Percentiles rank a stretch among this genome's conserved stretches.
Conservation (phyloP, 768 basidiomycete species). For the Agaricus subrufescens region DNA sequence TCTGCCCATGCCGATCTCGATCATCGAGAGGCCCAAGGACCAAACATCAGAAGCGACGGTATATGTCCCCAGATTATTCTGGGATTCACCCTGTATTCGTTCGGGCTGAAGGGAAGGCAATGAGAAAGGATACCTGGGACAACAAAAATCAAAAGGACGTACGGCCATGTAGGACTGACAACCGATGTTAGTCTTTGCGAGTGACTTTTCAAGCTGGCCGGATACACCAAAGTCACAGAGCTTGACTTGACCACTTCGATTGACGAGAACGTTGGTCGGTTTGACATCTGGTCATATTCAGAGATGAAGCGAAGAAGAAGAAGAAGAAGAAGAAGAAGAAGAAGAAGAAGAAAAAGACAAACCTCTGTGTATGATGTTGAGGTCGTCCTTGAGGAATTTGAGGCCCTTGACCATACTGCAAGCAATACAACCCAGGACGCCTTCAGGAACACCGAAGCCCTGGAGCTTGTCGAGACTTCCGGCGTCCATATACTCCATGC, state of each 20-base stretch:
- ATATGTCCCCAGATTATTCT: conserved; percentile 82
- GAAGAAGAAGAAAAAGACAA: conserved; percentile 2
- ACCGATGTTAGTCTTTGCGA: conserved; percentile 98
- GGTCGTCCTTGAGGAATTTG: conserved; percentile 90
- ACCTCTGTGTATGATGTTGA: conserved; percentile 73
- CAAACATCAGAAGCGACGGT: conserved; percentile 97
- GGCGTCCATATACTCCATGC: conserved; percentile 99
- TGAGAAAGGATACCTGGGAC: neutral
- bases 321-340: neutral
- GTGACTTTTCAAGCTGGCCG: conserved; percentile 91
- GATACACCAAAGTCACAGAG: conserved; percentile 99
- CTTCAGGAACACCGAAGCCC: conserved; percentile 62
- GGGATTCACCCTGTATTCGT: conserved; percentile 92
- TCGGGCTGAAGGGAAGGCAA: conserved; percentile 60
- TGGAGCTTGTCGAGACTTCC: conserved; percentile 88
- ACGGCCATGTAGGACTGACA: conserved; percentile 99
- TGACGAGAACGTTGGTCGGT: conserved; percentile 91
- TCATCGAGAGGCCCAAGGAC: conserved; percentile 92
- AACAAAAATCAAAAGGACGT: conserved; percentile 25
- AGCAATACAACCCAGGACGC: conserved; percentile 80
- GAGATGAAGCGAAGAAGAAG: neutral
- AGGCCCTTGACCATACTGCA: conserved; percentile 82
- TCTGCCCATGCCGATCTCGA: conserved; percentile 84
- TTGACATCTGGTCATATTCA: conserved; percentile 63
- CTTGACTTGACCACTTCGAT: conserved; percentile 84